These are phyloP conservation scores for Epicoccum nigrum DNA, from an alignment of 2,329 filamentous ascomycete genomes.

Conservation along the genomic window DNA sequence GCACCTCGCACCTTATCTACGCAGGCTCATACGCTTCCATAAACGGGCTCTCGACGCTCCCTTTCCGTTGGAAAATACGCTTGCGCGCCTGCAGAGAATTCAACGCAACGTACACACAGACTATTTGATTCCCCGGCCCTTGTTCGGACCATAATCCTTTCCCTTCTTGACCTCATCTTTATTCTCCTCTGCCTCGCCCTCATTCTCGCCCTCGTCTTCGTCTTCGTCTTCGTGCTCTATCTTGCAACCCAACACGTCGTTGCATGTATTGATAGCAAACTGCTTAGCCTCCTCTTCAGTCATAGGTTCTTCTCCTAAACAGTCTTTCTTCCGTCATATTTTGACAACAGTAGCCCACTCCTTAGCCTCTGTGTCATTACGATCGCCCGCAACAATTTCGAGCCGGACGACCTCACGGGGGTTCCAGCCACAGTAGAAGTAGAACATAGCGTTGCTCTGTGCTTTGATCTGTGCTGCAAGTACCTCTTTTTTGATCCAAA, in stretches of 20 bases:
- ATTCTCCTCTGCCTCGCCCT: neutral
- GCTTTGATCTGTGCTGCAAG: too few relatives aligned
- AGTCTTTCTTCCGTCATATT: slow-evolving; percentile 19
- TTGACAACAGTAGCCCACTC: slow-evolving; percentile 22
- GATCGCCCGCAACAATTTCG: slow-evolving; percentile 15
- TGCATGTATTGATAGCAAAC: slow-evolving; percentile 15
- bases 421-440: slow-evolving; percentile 14
- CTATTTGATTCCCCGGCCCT: neutral
- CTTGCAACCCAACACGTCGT: slow-evolving; percentile 14
- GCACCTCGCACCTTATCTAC: too few relatives aligned
- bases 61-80: too few relatives aligned
- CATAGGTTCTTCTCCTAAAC: neutral
- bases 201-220: too few relatives aligned
- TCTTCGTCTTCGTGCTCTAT: slow-evolving; percentile 6
- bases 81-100: too few relatives aligned
- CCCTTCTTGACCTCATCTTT: neutral
- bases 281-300: slow-evolving; percentile 20
- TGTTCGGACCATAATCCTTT: neutral
- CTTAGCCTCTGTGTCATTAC: slow-evolving; percentile 15
- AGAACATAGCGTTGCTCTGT: slow-evolving; percentile 7
- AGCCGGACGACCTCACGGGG: slow-evolving; percentile 10
- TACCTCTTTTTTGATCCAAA: slow-evolving; percentile 9
- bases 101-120: too few relatives aligned
- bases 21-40: too few relatives aligned
- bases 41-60: too few relatives aligned